Conservation (phyloP, 306 rosid genomes). For the Rosa multiflora region DNA sequence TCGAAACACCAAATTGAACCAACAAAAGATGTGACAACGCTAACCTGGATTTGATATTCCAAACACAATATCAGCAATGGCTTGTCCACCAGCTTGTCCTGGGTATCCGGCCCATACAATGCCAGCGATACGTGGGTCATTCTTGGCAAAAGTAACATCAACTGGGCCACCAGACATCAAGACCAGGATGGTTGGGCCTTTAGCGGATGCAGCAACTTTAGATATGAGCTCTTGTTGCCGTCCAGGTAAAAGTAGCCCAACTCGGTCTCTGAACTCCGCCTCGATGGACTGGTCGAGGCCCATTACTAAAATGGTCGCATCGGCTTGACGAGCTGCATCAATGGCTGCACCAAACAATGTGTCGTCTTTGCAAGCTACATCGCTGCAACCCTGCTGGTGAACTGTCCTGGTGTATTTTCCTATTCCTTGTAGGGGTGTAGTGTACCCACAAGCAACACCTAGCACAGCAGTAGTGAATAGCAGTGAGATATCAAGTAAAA, state of each 20-base stretch:
- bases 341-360: slow-evolving; percentile 50
- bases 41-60: slow-evolving; percentile 68
- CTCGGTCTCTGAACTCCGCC: slow-evolving; percentile 71
- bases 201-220: slow-evolving; percentile 65
- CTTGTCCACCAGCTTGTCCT: slow-evolving; percentile 88
- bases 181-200: slow-evolving; percentile 73
- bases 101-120: slow-evolving; percentile 91
- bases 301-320: slow-evolving; percentile 64
- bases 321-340: slow-evolving; percentile 60
- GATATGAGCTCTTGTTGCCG: slow-evolving; percentile 75
- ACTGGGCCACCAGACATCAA: slow-evolving; percentile 89
- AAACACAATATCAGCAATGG: slow-evolving; percentile 71
- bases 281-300: slow-evolving; percentile 91
- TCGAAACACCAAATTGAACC: background rate
- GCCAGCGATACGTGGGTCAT: slow-evolving; percentile 46
- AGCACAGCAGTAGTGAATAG: background rate
- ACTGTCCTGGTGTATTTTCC: slow-evolving; percentile 43
- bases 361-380: slow-evolving; percentile 54
- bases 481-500: background rate
- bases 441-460: slow-evolving; percentile 86
- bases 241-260: slow-evolving; percentile 63
- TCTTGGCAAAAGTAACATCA: slow-evolving; percentile 65
- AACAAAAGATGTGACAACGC: background rate
- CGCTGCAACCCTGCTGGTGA: slow-evolving; percentile 57
- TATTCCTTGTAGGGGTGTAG: slow-evolving; percentile 74